These are phyloP conservation scores for Cystobasidium tubakii DNA, from an alignment of 768 basidiomycete species.

Conservation along the genomic window DNA sequence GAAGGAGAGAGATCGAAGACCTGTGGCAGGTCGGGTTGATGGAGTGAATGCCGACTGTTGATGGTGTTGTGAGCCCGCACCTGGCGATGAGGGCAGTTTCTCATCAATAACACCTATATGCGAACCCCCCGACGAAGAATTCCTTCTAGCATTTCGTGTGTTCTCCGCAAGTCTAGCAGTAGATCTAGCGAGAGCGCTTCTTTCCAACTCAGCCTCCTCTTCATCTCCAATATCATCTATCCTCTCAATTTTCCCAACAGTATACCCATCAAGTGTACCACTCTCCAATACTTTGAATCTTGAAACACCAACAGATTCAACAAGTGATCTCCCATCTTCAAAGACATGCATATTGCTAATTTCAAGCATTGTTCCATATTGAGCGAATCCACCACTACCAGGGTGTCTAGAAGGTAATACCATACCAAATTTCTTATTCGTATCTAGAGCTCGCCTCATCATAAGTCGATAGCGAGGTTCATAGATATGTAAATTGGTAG, in stretches of 20 bases:
- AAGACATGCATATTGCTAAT: slow-evolving; percentile 80
- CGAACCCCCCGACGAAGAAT: neutral
- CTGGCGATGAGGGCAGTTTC: neutral
- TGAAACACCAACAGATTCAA: slow-evolving; percentile 64
- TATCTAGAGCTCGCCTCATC: slow-evolving; percentile 88
- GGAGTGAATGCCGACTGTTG: neutral
- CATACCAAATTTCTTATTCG: slow-evolving; percentile 82
- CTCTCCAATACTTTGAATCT: slow-evolving; percentile 83
- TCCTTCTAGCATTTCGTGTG: neutral
- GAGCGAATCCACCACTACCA: slow-evolving; percentile 54
- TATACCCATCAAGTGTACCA: slow-evolving; percentile 80
- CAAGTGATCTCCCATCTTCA: slow-evolving; percentile 80
- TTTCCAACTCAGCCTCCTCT: slow-evolving; percentile 51
- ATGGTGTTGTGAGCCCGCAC: neutral
- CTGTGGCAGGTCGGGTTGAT: neutral
- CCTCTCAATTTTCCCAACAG: slow-evolving; percentile 47
- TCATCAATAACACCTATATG: neutral
- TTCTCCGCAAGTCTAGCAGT: neutral
- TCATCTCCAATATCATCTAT: slow-evolving; percentile 53
- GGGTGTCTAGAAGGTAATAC: slow-evolving; percentile 63
- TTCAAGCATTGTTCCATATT: slow-evolving; percentile 91
- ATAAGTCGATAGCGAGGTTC: slow-evolving; percentile 92
- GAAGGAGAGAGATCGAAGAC: neutral
- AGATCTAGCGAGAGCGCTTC: slow-evolving; percentile 42
- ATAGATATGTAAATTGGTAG: slow-evolving; percentile 82